Conservation (phyloP, 1,284 basidiomycete genomes). For the Papiliotrema flavescens region DNA sequence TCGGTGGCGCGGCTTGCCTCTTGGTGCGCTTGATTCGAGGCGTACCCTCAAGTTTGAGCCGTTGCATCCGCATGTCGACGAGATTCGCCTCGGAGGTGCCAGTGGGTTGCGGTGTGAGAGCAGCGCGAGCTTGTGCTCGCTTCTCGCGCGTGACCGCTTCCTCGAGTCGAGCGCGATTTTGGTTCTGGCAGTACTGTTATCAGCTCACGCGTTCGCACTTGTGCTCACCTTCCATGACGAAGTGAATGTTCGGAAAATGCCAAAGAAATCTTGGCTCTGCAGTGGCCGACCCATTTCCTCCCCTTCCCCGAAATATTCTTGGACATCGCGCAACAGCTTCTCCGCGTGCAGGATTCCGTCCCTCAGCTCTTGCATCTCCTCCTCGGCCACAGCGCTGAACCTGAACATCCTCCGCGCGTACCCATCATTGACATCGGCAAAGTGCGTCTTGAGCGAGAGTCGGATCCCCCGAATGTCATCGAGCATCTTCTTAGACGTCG, state of each 20-base stretch:
- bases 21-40: conserved; percentile 51
- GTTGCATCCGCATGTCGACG: conserved; percentile 65
- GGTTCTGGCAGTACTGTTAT: conserved; percentile 72
- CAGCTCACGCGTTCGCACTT: not conserved
- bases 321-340: conserved; percentile 71
- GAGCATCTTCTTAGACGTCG: conserved; percentile 58
- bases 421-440: conserved; percentile 64
- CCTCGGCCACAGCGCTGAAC: conserved; percentile 70
- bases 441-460: conserved; percentile 72
- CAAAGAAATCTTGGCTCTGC: conserved; percentile 71
- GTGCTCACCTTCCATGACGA: conserved; percentile 76
- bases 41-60: conserved; percentile 66
- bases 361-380: conserved; percentile 70
- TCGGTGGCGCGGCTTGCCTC: conserved; percentile 43
- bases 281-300: conserved; percentile 57
- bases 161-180: conserved; percentile 58
- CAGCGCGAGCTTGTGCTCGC: conserved; percentile 36
- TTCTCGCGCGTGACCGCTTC: conserved; percentile 47
- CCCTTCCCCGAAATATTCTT: conserved; percentile 87
- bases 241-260: conserved; percentile 89
- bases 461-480: conserved; percentile 74
- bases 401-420: conserved; percentile 87
- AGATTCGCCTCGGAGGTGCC: conserved; percentile 56
- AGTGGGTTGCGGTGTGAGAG: conserved; percentile 45
- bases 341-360: conserved; percentile 83